These are phyloP conservation scores for Aspergillus oerlinghausenensis DNA, from an alignment of 2,329 filamentous ascomycete species.

Conservation along the genomic window DNA sequence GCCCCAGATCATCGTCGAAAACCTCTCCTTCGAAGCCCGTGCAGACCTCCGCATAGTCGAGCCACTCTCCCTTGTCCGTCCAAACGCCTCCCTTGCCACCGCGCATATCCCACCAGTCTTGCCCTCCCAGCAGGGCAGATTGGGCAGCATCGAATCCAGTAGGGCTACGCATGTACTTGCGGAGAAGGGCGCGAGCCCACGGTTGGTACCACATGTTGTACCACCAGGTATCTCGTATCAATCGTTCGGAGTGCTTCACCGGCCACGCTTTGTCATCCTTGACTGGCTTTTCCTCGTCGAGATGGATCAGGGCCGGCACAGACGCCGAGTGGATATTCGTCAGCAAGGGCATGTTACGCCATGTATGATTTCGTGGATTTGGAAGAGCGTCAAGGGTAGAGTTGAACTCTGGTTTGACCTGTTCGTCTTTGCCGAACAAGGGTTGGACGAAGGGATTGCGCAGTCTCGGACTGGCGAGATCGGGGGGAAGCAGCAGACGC, in stretches of 20 bases:
- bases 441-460: slow-evolving; percentile 33
- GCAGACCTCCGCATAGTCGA: slow-evolving; percentile 48
- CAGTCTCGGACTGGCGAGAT: slow-evolving; percentile 28
- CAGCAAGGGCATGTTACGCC: slow-evolving; percentile 42
- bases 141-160: slow-evolving; percentile 41
- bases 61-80: slow-evolving; percentile 48
- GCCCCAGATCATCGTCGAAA: slow-evolving; percentile 46
- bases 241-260: background rate
- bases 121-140: slow-evolving; percentile 43
- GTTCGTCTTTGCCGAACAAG: slow-evolving; percentile 21
- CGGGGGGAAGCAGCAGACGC: slow-evolving; percentile 36
- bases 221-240: slow-evolving; percentile 36
- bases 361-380: slow-evolving; percentile 34
- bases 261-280: background rate
- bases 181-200: slow-evolving; percentile 47
- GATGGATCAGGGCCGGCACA: slow-evolving; percentile 43
- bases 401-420: slow-evolving; percentile 30
- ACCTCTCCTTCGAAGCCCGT: slow-evolving; percentile 41
- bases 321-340: slow-evolving; percentile 47
- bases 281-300: slow-evolving; percentile 33
- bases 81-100: slow-evolving; percentile 53
- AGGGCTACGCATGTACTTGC: slow-evolving; percentile 44
- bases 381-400: slow-evolving; percentile 42
- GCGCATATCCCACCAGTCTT: slow-evolving; percentile 46
- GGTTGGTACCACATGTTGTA: slow-evolving; percentile 47